phyloP scores from a whole-genome alignment of 148 eudicot species.

The Camellia lanceoleosa region DNA sequence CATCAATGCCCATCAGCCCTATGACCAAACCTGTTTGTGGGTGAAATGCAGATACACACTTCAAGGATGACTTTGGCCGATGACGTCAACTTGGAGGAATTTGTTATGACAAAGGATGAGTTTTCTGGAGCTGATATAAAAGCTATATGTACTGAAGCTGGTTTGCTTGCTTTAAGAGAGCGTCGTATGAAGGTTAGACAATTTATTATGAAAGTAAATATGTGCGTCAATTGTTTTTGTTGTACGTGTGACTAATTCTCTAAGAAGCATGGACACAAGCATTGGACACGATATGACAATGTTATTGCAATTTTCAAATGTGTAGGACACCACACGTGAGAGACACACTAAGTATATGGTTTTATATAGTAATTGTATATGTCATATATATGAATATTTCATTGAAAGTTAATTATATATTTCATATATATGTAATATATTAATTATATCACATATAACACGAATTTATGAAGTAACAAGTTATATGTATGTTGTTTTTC shows the following conservation, averaged over 20 bases:
- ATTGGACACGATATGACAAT: no score
- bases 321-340: no score
- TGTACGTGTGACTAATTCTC: not conserved
- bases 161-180: conserved; percentile 90
- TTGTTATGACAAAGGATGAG: conserved; percentile 99
- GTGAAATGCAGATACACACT: conserved; percentile 69
- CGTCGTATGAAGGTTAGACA: conserved; percentile 90
- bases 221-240: not conserved
- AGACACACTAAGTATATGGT: no score
- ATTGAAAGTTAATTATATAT: no score
- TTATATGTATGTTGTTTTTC: no score
- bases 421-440: no score
- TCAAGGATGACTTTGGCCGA: conserved; percentile 94
- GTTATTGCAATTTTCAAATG: no score
- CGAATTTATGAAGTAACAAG: no score
- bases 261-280: no score
- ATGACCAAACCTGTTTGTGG: not conserved
- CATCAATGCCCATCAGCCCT: not conserved
- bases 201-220: not conserved
- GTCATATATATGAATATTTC: no score
- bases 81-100: conserved; percentile 95
- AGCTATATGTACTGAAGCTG: conserved; percentile 99
- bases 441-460: no score
- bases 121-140: conserved; percentile 98
- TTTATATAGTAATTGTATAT: no score